phyloP scores from a whole-genome alignment of 345 rosid genomes.

The Ceriops zippeliana region DNA sequence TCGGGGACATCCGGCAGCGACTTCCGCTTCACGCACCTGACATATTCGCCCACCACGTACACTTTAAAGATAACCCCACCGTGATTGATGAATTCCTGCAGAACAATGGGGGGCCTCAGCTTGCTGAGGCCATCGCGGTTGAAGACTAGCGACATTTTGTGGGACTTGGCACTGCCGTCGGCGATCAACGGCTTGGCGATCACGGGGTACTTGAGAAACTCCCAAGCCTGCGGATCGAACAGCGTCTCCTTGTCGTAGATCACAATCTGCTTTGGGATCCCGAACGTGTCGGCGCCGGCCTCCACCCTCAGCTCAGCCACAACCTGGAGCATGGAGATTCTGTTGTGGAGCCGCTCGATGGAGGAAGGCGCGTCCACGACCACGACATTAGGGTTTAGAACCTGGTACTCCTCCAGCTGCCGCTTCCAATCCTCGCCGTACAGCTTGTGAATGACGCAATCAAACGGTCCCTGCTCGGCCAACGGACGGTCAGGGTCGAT shows the following conservation, averaged over 20 bases:
- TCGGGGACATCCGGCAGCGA: slow-evolving; percentile 55
- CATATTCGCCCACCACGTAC: slow-evolving; percentile 51
- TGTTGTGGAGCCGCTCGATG: slow-evolving; percentile 46
- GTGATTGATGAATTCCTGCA: slow-evolving; percentile 65
- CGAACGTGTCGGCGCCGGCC: slow-evolving; percentile 29
- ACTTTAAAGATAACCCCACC: slow-evolving; percentile 68
- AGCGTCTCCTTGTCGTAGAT: slow-evolving; percentile 46
- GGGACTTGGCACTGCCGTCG: slow-evolving; percentile 53
- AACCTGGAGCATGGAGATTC: slow-evolving; percentile 62
- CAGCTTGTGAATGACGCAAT: slow-evolving; percentile 59
- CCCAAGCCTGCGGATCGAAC: slow-evolving; percentile 34
- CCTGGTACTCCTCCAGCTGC: slow-evolving; percentile 34
- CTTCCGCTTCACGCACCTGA: slow-evolving; percentile 54
- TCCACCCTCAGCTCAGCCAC: slow-evolving; percentile 44
- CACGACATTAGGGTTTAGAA: slow-evolving; percentile 33
- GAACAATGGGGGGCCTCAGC: slow-evolving; percentile 51
- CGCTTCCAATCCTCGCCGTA: slow-evolving; percentile 47
- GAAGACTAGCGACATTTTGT: slow-evolving; percentile 54
- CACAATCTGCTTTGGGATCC: slow-evolving; percentile 59
- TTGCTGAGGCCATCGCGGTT: slow-evolving; percentile 47
- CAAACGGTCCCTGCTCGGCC: slow-evolving; percentile 50
- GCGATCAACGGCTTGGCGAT: slow-evolving; percentile 63
- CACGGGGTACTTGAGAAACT: slow-evolving; percentile 48
- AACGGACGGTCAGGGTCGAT: slow-evolving; percentile 38
- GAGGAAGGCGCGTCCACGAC: slow-evolving; percentile 45